Evolutionary conservation across 495 filamentous ascomycete genomes (phyloP), one percentile per base, ranked within the genome.

Genomic region (Penicillium manginii): DNA sequence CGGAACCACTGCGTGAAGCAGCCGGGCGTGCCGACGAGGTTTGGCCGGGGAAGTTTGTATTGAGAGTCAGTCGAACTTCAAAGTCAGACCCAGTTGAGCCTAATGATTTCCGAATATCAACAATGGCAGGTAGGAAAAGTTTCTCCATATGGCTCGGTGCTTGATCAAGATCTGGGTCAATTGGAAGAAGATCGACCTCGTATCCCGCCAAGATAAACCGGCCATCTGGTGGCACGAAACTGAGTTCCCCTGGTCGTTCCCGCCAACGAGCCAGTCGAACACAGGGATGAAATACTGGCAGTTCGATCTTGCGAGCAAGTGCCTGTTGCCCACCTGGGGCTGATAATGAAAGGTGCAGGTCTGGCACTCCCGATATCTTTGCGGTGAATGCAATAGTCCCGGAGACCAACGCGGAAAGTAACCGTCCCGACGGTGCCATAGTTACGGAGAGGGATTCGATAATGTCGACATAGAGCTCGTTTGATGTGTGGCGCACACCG

Each of bases 271-370:
- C 87, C 18, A 98, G 75, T 17, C 96, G 81, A 9, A 99, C 94
- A 69, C 92, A 98, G 1, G 94, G 94, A 66, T 99, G 94, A 67
- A 99, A 99, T 0, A 97, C 92, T 0, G 93, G 93, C n/a, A 96
- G 74, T 56, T 92, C 86, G 54, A 98, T 82, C 22, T 90, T 84
- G 50, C 83, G 83, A 31, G 80, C 84, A 47, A 97, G 82, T 43
- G 85, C 83, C 71, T 89, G 88, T 75, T 88, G 65, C 31, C 90
- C 90, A 8, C 90, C 90, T 0, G 91, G 88, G 2, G 89, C 82
- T 1, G 86, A 86, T 42, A 99, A 83, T 9, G 84, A 91, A 7
- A 99, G 78, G 23, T 92, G 72, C 14, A 99, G 80, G 64, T 98
- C 96, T 4, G 94, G 94, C 23, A 97, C 85, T 7, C 94, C 94